Conservation (phyloP, 2,329 filamentous ascomycete species). For the Monilinia polystroma region DNA sequence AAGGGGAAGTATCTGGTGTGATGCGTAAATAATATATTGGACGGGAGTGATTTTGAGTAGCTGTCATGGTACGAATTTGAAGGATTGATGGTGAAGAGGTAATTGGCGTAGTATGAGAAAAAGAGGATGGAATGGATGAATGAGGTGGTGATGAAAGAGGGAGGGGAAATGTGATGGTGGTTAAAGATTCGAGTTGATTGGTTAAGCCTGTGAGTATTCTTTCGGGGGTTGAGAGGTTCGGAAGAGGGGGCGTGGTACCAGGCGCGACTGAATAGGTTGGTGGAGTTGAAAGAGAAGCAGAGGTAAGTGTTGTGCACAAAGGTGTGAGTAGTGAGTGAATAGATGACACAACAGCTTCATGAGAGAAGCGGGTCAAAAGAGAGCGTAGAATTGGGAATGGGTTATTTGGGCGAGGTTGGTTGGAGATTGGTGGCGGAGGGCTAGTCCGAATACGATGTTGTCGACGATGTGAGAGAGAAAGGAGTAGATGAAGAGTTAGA, state of each 20-base stretch:
- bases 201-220: constrained; percentile 45
- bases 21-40: not conserved
- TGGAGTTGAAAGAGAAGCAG: constrained; percentile 33
- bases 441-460: constrained; percentile 69
- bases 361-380: constrained; percentile 42
- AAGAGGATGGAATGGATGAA: constrained; percentile 3
- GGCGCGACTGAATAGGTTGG: constrained; percentile 33
- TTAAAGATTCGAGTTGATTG: constrained; percentile 44
- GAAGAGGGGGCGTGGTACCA: constrained; percentile 29
- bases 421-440: constrained; percentile 54
- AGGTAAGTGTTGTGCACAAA: constrained; percentile 32
- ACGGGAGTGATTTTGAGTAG: constrained; percentile 35
- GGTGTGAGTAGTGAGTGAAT: constrained; percentile 31
- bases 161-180: constrained; percentile 40
- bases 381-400: constrained; percentile 60
- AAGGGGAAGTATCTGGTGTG: constrained; percentile 18
- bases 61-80: constrained; percentile 25
- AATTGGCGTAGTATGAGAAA: not conserved
- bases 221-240: constrained; percentile 40
- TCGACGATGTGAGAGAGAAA: constrained; percentile 75
- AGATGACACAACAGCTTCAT: constrained; percentile 33
- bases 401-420: constrained; percentile 49
- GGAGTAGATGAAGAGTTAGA: constrained; percentile 69
- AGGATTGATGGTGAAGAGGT: constrained; percentile 6
- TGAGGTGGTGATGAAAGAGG: constrained; percentile 36